phyloP scores from a whole-genome alignment of 257 asterid species.

The Capsicum pubescens region DNA sequence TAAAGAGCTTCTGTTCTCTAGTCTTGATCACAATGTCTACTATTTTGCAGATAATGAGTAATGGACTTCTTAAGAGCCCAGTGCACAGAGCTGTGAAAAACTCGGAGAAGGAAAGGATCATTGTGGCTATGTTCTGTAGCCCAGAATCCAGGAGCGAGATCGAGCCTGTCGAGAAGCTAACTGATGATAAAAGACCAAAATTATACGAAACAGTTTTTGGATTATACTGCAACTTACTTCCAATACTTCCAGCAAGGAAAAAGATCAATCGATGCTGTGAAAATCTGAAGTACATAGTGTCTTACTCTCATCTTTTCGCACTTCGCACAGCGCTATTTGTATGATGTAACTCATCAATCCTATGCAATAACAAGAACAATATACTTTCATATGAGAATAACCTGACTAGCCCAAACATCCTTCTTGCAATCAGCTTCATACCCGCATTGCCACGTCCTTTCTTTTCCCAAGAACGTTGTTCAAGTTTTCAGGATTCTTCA shows the following conservation, averaged over 20 bases:
- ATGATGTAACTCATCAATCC: not conserved
- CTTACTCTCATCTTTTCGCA: not conserved
- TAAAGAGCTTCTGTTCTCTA: not conserved
- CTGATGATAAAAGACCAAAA: conserved; percentile 50
- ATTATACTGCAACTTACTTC: conserved; percentile 41
- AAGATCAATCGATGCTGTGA: conserved; percentile 56
- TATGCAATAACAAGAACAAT: not conserved
- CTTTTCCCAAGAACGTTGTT: not conserved
- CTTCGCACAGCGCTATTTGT: not conserved
- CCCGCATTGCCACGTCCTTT: not conserved
- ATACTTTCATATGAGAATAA: not conserved
- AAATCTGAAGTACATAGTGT: conserved; percentile 37
- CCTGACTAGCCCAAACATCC: not conserved
- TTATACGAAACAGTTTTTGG: conserved; percentile 36
- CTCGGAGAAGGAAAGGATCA: conserved; percentile 52
- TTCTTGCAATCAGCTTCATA: not conserved
- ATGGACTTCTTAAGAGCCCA: conserved; percentile 61
- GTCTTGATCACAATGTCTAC: conserved; percentile 19
- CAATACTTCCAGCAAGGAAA: conserved; percentile 56
- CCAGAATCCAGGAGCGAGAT: conserved; percentile 57
- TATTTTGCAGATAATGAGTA: conserved; percentile 61
- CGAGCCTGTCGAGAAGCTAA: conserved; percentile 54
- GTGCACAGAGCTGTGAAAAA: conserved; percentile 64
- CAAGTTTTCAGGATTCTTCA: not conserved
- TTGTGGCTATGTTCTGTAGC: conserved; percentile 53